Percentiles rank a stretch among this genome's conserved stretches.
phyloP scores from a whole-genome alignment of 495 filamentous ascomycete genomes.

The Penicillium waksmanii region DNA sequence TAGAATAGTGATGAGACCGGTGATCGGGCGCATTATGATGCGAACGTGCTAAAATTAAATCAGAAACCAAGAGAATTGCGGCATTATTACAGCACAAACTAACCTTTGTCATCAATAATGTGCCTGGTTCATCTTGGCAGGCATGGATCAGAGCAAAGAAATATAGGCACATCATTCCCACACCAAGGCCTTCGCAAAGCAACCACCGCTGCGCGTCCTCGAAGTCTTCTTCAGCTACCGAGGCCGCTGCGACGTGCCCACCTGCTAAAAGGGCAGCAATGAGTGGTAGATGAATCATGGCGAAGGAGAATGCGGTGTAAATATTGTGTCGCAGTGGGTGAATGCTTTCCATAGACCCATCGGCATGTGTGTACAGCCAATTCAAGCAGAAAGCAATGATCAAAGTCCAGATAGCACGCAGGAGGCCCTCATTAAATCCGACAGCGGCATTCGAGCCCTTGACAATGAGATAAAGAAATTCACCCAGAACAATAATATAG shows the following conservation, averaged over 20 bases:
- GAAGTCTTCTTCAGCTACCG: conserved; percentile 28
- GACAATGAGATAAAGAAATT: conserved; percentile 50
- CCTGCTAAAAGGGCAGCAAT: conserved; percentile 42
- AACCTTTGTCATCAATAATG: conserved; percentile 36
- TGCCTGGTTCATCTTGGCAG: conserved; percentile 31
- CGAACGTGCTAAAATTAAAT: conserved; percentile 27
- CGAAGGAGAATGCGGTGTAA: conserved; percentile 38
- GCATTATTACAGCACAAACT: not conserved
- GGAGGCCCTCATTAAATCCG: conserved; percentile 39
- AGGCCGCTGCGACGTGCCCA: conserved; percentile 42
- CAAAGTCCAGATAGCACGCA: conserved; percentile 46
- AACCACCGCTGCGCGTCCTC: conserved; percentile 39
- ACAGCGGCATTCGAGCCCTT: conserved; percentile 41
- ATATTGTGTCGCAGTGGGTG: conserved; percentile 43
- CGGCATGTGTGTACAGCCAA: conserved; percentile 46
- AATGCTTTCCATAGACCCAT: conserved; percentile 34
- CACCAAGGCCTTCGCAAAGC: conserved; percentile 40
- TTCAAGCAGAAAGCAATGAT: conserved; percentile 52
- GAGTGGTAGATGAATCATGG: conserved; percentile 44
- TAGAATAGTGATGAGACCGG: conserved; percentile 33
- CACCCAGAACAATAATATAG: conserved; percentile 54
- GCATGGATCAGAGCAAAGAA: conserved; percentile 37
- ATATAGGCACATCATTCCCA: conserved; percentile 43
- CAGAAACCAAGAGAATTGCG: not conserved
- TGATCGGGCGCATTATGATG: conserved; percentile 37